phyloP scores from a whole-genome alignment of 78 protist species.

The Dictyostelium firmibasis region DNA sequence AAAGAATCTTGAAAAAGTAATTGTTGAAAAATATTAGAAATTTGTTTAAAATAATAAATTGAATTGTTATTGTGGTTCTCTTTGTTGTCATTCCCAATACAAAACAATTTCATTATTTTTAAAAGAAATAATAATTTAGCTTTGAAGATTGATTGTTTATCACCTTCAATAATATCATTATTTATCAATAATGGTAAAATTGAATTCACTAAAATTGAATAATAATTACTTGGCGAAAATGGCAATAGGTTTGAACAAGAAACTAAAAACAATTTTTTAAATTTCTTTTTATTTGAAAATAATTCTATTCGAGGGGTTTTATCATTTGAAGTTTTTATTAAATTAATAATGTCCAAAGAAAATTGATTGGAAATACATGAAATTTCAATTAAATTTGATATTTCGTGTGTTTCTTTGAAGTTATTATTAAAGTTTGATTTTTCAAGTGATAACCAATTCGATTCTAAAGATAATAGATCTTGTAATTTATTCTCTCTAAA shows the following conservation, averaged over 20 bases:
- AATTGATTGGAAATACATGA: neutral
- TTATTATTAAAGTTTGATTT: neutral
- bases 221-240: neutral
- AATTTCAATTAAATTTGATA: neutral
- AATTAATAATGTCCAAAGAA: neutral
- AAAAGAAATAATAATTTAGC: neutral
- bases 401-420: neutral
- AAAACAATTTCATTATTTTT: neutral
- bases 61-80: neutral
- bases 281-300: neutral
- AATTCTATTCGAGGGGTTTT: neutral
- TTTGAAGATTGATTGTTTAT: neutral
- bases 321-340: neutral
- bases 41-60: conserved; percentile 19
- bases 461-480: neutral
- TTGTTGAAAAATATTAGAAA: conserved; percentile 4
- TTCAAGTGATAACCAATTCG: neutral
- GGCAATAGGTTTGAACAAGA: neutral
- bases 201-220: neutral
- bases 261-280: conserved; percentile 7
- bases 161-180: neutral
- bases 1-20: neutral
- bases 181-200: neutral
- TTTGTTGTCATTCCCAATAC: neutral
- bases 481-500: neutral